These are phyloP conservation scores for Agarophyton chilense DNA, from an alignment of 23 red algal genomes.

Conservation along the genomic window DNA sequence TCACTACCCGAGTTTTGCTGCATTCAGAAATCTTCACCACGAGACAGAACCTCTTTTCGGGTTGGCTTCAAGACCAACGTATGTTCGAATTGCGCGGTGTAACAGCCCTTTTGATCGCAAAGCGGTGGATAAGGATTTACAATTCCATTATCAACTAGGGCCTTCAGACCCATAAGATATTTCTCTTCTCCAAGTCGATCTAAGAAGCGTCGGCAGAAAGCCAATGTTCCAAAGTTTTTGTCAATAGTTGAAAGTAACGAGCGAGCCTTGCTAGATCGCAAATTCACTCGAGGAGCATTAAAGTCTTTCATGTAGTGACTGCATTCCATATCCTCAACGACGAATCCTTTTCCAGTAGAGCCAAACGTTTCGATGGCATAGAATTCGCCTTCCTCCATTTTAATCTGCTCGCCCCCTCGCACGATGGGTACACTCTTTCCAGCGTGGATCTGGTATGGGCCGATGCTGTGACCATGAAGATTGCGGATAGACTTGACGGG, in stretches of 20 bases:
- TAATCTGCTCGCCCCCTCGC: constrained; percentile 76
- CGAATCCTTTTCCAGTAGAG: constrained; percentile 93
- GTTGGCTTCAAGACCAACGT: constrained; percentile 94
- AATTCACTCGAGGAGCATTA: constrained; percentile 83
- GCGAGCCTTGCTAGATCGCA: constrained; percentile 81
- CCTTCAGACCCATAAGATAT: constrained; percentile 96
- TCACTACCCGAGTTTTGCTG: background rate
- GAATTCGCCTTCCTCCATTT: constrained; percentile 99
- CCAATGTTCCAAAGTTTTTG: constrained; percentile 97
- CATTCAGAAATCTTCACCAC: constrained; percentile 92
- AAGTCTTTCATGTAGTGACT: constrained; percentile 99
- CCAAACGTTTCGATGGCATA: constrained; percentile 99
- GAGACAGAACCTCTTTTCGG: constrained; percentile 90
- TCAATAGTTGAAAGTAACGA: constrained; percentile 93
- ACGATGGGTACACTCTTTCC: constrained; percentile 99
- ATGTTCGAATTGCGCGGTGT: constrained; percentile 99
- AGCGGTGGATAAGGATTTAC: constrained; percentile 96
- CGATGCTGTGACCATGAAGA: constrained; percentile 98
- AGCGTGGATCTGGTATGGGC: constrained; percentile 96
- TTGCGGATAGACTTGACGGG: constrained; percentile 91
- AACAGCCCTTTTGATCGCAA: constrained; percentile 89
- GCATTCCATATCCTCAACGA: constrained; percentile 94
- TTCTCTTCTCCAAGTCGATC: constrained; percentile 96
- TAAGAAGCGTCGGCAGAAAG: constrained; percentile 97
- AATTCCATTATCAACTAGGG: constrained; percentile 89